phyloP scores from a whole-genome alignment of 305 asterid genomes.

The Fraxinus floribunda region DNA sequence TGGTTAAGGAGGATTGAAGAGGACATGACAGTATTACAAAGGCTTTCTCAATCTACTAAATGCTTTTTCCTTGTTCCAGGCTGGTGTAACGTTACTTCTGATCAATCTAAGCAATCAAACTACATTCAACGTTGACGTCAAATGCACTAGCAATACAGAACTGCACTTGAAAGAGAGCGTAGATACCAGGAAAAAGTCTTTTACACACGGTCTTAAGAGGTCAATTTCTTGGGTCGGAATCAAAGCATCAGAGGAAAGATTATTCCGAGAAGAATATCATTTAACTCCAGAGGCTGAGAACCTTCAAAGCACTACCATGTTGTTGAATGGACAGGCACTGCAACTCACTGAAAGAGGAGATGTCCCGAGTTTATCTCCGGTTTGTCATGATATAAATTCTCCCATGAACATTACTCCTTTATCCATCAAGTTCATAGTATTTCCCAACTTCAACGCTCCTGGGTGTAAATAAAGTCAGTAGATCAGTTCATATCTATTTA shows the following conservation, averaged over 20 bases:
- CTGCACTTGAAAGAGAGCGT: conserved; percentile 23
- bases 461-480: conserved; percentile 43
- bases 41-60: not conserved
- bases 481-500: not conserved
- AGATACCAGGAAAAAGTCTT: conserved; percentile 28
- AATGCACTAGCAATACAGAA: conserved; percentile 29
- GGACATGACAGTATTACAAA: not conserved
- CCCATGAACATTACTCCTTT: conserved; percentile 47
- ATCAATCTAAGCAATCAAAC: conserved; percentile 76
- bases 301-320: conserved; percentile 47
- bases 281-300: conserved; percentile 58
- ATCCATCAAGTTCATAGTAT: conserved; percentile 67
- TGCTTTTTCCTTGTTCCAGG: conserved; percentile 39
- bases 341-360: conserved; percentile 43
- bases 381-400: conserved; percentile 30
- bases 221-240: conserved; percentile 71
- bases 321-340: conserved; percentile 65
- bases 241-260: conserved; percentile 50
- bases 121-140: conserved; percentile 37
- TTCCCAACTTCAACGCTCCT: conserved; percentile 60
- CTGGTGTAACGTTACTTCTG: conserved; percentile 67
- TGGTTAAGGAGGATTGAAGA: not conserved
- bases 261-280: conserved; percentile 68
- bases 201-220: conserved; percentile 44
- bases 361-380: conserved; percentile 51